Conservation (phyloP, 2,329 filamentous ascomycete species). For the Aspergillus versicolor region DNA sequence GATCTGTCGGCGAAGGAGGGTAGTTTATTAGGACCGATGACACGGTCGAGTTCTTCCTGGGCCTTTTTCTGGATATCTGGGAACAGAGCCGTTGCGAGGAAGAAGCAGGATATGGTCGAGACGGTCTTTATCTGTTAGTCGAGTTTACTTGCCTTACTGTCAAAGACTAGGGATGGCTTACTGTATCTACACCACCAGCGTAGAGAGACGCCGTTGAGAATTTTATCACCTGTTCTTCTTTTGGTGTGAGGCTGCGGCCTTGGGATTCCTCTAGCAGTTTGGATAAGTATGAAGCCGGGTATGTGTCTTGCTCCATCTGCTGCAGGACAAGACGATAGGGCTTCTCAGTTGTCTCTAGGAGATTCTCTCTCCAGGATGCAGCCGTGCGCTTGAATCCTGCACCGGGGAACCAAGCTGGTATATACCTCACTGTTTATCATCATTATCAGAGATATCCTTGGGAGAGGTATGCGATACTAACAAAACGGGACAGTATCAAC, state of each 20-base stretch:
- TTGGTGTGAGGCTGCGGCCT: background rate
- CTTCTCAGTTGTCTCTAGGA: slow-evolving; percentile 32
- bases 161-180: background rate
- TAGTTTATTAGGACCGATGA: background rate
- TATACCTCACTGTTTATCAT: slow-evolving; percentile 21
- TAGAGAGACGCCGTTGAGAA: slow-evolving; percentile 1
- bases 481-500: slow-evolving; percentile 47
- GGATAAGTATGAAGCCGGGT: slow-evolving; percentile 42
- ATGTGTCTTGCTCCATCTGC: slow-evolving; percentile 34
- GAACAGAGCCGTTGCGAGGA: slow-evolving; percentile 11
- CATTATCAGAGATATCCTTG: too few species aligned
- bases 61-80: slow-evolving; percentile 9
- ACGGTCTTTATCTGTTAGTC: slow-evolving; percentile 8
- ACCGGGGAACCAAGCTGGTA: slow-evolving; percentile 50
- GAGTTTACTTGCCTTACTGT: fast-evolving
- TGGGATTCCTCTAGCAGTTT: slow-evolving; percentile 28
- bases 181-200: slow-evolving; percentile 12
- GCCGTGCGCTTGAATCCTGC: slow-evolving; percentile 45
- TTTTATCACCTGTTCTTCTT: slow-evolving; percentile 7
- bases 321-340: slow-evolving; percentile 47
- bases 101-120: slow-evolving; percentile 11
- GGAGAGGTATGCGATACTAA: background rate
- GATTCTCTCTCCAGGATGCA: slow-evolving; percentile 28
- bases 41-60: slow-evolving; percentile 11
- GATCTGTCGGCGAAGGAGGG: background rate